Evolutionary conservation across 208 protist species (phyloP), one percentile per base, ranked within the genome.

Genomic region (Acanthamoeba rhysodes): DNA sequence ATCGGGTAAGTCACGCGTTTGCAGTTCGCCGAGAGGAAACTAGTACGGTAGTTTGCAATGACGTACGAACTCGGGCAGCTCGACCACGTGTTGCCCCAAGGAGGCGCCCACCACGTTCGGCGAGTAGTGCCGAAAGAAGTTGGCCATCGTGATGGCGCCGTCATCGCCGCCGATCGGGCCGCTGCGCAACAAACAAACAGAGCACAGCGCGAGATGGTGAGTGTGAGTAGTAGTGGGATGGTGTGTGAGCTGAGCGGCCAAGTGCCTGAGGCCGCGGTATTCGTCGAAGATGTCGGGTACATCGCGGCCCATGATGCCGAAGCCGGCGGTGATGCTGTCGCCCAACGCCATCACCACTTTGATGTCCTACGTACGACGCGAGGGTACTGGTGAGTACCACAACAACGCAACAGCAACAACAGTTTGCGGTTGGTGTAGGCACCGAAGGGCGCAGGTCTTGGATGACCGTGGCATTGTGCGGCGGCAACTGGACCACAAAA

Each of bases 281-380:
- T 91, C 84, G 27, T 68, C 27, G 2, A 91, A 45, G 32, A 70
- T 32, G 59, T 64, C n/a, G 0, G 22, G 8, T 16, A 24, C 29
- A 18, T 91, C 20, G 12, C 59, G 29, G 2, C 84, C 84, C 59
- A 72, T 91, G 27, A 91, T n/a, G 16, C 18, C 84, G 20, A 91
- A 68, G 27, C 84, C 84, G 2, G 84, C 84, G 9, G 53, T 70
- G 32, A 91, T 91, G 84, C 84, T 91, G 53, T 91, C 84, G 32
- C 84, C 84, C 84, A 91, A 32, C 32, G 84, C 84, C 84, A 91
- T 70, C 48, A 91, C 53, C 53, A 91, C 84, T 41, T 64, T 72
- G 32, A 91, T 34, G 53, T 91, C 84, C 84, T 91, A 24, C 59
- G 27, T 12, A 57, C 50, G 37, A 45, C 41, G 3, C 1, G 45